Evolutionary conservation across 2,329 filamentous ascomycete species (phyloP), one percentile per base, ranked within the genome.

Genomic region (Raffaelea ambrosiae): DNA sequence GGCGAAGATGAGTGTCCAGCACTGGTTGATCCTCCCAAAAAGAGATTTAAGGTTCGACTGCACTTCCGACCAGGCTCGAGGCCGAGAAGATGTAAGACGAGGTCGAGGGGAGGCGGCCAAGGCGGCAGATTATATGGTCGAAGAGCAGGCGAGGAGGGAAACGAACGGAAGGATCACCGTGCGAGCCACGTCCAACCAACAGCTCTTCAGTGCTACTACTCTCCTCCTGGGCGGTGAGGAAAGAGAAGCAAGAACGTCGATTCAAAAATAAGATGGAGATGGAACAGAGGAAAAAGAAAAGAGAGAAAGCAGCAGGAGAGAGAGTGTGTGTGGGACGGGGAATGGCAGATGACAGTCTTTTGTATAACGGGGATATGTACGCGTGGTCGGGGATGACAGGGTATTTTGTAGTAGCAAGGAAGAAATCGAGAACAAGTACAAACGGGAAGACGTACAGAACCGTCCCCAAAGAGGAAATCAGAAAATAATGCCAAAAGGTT

Each of bases 271-370:
- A 22, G 9, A 19, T 16, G 35, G 21, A 10, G 4, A 16, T 10
- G 4, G 7, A 47, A 14, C 23, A 26, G 8, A 18, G 36, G 22
- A 44, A 18, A 35, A 9, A 40, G 14, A 44, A 44, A 21, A 20
- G 20, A 38, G 23, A 43, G n/a, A 38, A 23, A 26, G 7, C 4
- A 35, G 29, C 19, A 44, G 18, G 18, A 40, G 16, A 20, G 4
- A 33, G 31, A n/a, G 21, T 20, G 41, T 51, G 40, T 46, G 49
- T 51, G 40, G 47, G 49, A 51, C 41, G 49, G 40, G 11, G 40
- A 22, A 29, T 51, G 49, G 49, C 47, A 51, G 49, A 44, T 51
- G 49, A 48, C 49, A 44, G 46, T 43, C 43, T 48, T 51, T 48
- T 46, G 49, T 51, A 51, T 46, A 46, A 48, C 46, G 20, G 35